Conservation (phyloP, 495 filamentous ascomycete species). For the Trichoderma gamsii region DNA sequence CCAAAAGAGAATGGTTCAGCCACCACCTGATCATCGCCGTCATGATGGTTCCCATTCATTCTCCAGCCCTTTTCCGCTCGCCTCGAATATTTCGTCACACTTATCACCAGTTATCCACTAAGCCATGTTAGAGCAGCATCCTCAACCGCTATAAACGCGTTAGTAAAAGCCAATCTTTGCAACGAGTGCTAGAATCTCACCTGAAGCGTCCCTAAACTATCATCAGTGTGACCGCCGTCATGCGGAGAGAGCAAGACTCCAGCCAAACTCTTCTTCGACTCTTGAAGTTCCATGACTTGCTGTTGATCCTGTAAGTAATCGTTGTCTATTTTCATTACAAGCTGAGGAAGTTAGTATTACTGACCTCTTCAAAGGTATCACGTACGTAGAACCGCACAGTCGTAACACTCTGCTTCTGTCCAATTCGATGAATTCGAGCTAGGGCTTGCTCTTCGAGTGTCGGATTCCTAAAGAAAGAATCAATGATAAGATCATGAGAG, state of each 20-base stretch:
- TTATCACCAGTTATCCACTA: neutral
- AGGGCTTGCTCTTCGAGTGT: slow-evolving; percentile 39
- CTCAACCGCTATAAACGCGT: neutral
- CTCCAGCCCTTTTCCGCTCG: no score
- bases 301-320: neutral
- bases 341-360: neutral
- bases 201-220: neutral
- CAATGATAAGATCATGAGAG: neutral
- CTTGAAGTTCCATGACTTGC: slow-evolving; percentile 26
- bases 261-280: slow-evolving; percentile 24
- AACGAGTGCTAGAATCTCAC: neutral
- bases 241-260: slow-evolving; percentile 19
- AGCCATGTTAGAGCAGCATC: neutral
- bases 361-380: slow-evolving; percentile 35
- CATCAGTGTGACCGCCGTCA: neutral
- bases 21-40: no score
- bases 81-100: no score
- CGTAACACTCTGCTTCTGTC: slow-evolving; percentile 31
- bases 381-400: slow-evolving; percentile 31
- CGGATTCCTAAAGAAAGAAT: slow-evolving; percentile 28
- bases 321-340: neutral
- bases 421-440: slow-evolving; percentile 34
- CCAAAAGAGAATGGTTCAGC: no score
- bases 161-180: neutral
- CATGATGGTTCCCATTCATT: no score